These are phyloP conservation scores for Linum trigynum DNA, from an alignment of 345 rosid genomes.

Conservation along the genomic window DNA sequence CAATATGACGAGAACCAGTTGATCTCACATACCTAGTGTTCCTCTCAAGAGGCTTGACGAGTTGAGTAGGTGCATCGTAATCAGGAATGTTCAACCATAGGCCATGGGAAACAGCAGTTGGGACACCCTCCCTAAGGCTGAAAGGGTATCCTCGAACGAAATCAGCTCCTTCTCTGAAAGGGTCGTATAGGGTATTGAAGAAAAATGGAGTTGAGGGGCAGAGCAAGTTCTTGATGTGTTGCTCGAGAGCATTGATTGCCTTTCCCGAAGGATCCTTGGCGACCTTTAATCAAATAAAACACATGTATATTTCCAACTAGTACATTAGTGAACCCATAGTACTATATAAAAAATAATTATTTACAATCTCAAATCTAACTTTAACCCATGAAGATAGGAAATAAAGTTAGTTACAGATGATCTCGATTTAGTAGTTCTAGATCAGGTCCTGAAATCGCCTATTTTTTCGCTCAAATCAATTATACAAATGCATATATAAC, in stretches of 20 bases:
- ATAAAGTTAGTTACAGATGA: too few relatives aligned
- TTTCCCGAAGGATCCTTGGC: slow-evolving; percentile 82
- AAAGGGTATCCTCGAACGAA: slow-evolving; percentile 98
- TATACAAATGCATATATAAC: too few relatives aligned
- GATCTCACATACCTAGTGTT: slow-evolving; percentile 56
- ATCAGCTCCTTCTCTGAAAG: slow-evolving; percentile 80
- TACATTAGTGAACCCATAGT: neutral
- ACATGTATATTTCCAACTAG: neutral
- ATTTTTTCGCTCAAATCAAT: too few relatives aligned
- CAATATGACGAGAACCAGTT: neutral
- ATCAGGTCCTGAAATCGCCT: too few relatives aligned
- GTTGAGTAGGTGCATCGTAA: slow-evolving; percentile 99
- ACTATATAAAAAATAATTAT: too few relatives aligned
- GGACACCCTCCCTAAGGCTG: slow-evolving; percentile 87
- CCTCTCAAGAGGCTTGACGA: slow-evolving; percentile 88
- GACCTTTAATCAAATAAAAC: slow-evolving; percentile 34
- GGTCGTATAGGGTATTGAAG: slow-evolving; percentile 95
- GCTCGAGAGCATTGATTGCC: slow-evolving; percentile 79
- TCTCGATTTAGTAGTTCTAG: too few relatives aligned
- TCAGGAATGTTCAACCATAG: slow-evolving; percentile 99
- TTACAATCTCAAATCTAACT: too few relatives aligned
- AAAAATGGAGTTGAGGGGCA: slow-evolving; percentile 82
- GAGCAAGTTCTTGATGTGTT: slow-evolving; percentile 86
- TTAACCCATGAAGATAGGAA: too few relatives aligned
- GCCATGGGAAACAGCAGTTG: slow-evolving; percentile 93